Base-by-base conservation (phyloP, 1,139 yeast genomes). In the Protomyces lactucae-debilis region DNA sequence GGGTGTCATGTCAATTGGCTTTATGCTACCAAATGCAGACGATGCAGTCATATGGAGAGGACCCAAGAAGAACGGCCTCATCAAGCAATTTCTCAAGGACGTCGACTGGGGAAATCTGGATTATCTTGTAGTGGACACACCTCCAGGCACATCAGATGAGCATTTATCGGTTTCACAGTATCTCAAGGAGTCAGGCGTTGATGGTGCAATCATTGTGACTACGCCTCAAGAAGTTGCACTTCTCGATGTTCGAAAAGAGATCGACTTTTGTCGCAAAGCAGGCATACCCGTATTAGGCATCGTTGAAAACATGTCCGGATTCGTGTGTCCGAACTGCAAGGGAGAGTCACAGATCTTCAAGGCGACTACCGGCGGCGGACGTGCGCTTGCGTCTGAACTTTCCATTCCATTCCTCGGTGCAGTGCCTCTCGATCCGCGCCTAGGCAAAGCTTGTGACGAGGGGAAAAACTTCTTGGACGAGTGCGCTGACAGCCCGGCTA, bases 101-200 rank as follows among this genome's bases (percentile, higher is more conserved):
- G 98, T 93, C 1, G 90, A 90, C 71, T 95, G 99, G 99, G 97
- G 96, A 1, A 86, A 85, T 60, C 78, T 95, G 65, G 98, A 95
- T 75, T 93, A 89, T 72, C 78, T 95, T 70, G 82, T 95, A 16
- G 88, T 95, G 4, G 99, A 95, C 72, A 95, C 99, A 0, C 99
- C 99, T 0, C 99, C 99, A 0, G 99, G 99, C 0, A 93, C 99
- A 0, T 87, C 97, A 0, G 99, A 95, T 74, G 99, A 95, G 74
- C 99, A 95, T 75, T 80, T 95, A 56, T 85, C 96, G 8, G 92
- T 93, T 32, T 89, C 93, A 52, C 85, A 88, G 57, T 92, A 88
- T 72, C 79, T 95, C 82, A 87, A 89, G 71, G 96, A 90, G 55
- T 86, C 87, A 5, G 97, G 97, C 0, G 86, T 93, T 1, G 98